Base-by-base conservation (phyloP, 805 yeast genomes). In the Pichia eremophila region DNA sequence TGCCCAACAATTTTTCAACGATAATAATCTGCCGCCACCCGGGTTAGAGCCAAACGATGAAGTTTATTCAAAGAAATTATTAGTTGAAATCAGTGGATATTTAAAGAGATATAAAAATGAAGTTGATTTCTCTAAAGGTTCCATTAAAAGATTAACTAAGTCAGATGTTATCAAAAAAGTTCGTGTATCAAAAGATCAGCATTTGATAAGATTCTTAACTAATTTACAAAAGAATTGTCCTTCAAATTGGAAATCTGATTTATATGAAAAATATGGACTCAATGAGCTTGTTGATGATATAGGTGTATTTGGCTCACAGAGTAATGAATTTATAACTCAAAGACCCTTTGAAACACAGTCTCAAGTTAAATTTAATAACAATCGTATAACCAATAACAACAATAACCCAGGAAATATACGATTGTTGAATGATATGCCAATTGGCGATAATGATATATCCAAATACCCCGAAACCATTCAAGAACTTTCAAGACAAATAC, bases 41-140 rank as follows among this genome's bases (percentile, higher is more conserved):
- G 22, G 14, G 2, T 4, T 35, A 0, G 48, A 44, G 3, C 60
- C 63, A 3, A 47, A 39, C 32, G 55, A 54, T 19, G 43, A 39
- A 2, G 41, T 60, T 4, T 59, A 46, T 31, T 8, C 54, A 1
- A 34, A 49, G 1, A 47, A 48, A 29, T 18, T 61, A 9, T 15
- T 63, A 11, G 54, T 61, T 8, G 51, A 58, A 40, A 39, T 59
- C 2, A 47, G 46, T 12, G 60, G 59, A 0, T 25, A 12, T 9
- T 15, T 52, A 1, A 56, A 57, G 29, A 34, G 46, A 18, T 63
- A 49, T 41, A 50, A 47, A 2, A 49, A 45, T 19, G 40, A 19
- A 2, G 25, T 61, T 10, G 65, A 63, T 36, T 45, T 61, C 15
- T 54, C 54, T 18, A 46, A 51, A 14, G 49, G 54, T 2, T 29